Base-by-base conservation (phyloP, 257 asterid species). In the Avicennia marina region DNA sequence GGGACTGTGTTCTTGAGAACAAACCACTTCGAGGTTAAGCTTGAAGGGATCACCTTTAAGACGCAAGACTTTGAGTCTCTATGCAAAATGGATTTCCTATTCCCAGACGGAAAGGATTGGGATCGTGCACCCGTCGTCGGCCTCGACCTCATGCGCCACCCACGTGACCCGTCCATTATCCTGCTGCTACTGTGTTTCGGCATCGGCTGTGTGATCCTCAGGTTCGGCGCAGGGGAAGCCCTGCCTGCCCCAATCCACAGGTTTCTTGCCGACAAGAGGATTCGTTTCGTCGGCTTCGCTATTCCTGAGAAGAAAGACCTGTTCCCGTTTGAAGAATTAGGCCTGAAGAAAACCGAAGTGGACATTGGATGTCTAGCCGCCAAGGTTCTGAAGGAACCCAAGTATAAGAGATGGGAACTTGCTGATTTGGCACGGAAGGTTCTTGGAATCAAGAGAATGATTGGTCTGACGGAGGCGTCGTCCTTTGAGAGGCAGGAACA, bases 31-130 rank as follows among this genome's bases (percentile, higher is more conserved):
- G 98, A 90, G 69, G 94, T 87, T 1, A 87, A 82, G 58, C 89
- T 90, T 0, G 96, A 90, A 78, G 98, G 89, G 20, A 90, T 90
- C 47, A 76, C 87, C 58, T 87, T 87, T 82, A 90, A 87, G 58
- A 66, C 81, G 4, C 79, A 69, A 44, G 90, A 79, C 57, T 90
- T 90, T n/a, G 93, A 87, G 65, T 49, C 73, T 6, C 44, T 90
- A 40, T 90, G 95, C 73, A 38, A 60, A 2, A 57, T 73, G 70
- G 95, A 87, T 80, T 85, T 87, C 53, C 81, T 90, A 22, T 85
- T 90, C 69, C 94, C 96, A 0, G 70, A 78, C 2, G 91, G 89
- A 2, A 78, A 74, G 60, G 42, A 64, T 2, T 82, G 96, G 96
- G 71, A 72, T 12, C 79, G 67, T 26, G 82, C 77, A 0, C 98